phyloP scores from a whole-genome alignment of 2,329 filamentous ascomycete genomes.

The Phaeosphaeria sp. region DNA sequence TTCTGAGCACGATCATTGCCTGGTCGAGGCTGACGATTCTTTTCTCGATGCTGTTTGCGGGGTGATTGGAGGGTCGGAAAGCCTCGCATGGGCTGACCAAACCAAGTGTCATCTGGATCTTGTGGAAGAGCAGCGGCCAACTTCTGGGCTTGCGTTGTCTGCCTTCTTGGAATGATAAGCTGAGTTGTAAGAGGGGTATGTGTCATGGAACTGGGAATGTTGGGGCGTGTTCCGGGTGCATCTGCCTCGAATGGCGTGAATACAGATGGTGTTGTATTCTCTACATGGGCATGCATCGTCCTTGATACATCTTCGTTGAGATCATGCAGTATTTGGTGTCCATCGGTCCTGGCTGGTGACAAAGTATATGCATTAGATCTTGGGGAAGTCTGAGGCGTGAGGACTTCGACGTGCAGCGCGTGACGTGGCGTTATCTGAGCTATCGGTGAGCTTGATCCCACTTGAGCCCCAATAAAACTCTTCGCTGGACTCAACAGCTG shows the following conservation, averaged over 20 bases:
- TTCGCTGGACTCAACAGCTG: slow-evolving; percentile 37
- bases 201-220: neutral
- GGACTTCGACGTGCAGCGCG: slow-evolving; percentile 4
- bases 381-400: slow-evolving; percentile 27
- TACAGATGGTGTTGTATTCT: neutral
- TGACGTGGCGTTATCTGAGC: slow-evolving; percentile 3
- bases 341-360: neutral
- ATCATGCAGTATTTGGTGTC: neutral
- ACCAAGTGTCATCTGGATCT: slow-evolving; percentile 23
- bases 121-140: neutral
- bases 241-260: neutral
- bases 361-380: slow-evolving; percentile 1
- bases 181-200: neutral
- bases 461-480: slow-evolving; percentile 6
- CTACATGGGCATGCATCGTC: neutral
- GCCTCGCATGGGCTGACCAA: slow-evolving; percentile 24
- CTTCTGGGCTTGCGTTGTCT: neutral
- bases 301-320: neutral
- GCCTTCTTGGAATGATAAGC: neutral
- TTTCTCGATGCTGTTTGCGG: neutral
- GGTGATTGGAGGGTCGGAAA: neutral
- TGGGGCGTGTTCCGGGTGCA: neutral
- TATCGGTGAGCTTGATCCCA: slow-evolving; percentile 15
- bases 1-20: neutral
- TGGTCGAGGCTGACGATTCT: neutral